Percentiles rank a stretch among this genome's conserved stretches.
phyloP scores from a whole-genome alignment of 257 asterid species.

The Ligustrum vulgare region DNA sequence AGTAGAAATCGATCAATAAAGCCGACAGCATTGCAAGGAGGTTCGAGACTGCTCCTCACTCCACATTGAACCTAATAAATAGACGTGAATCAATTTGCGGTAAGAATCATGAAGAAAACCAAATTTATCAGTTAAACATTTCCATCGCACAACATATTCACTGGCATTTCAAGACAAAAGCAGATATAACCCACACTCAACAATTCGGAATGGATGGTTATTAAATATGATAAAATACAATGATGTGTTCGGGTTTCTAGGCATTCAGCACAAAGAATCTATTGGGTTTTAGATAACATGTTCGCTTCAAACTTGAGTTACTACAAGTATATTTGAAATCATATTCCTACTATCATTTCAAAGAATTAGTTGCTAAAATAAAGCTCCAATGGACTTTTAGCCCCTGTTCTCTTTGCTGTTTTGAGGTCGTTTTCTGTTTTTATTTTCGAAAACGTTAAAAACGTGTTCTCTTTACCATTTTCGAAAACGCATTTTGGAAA shows the following conservation, averaged over 20 bases:
- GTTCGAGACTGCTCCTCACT: slow-evolving; percentile 75
- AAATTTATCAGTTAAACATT: neutral
- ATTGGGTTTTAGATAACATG: neutral
- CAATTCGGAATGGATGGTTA: neutral
- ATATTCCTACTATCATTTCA: neutral
- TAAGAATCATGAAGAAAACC: neutral
- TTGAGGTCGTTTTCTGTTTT: no score
- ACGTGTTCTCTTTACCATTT: no score
- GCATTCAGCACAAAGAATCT: neutral
- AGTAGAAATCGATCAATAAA: slow-evolving; percentile 71
- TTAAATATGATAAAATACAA: neutral
- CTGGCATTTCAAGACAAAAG: neutral
- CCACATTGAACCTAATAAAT: slow-evolving; percentile 73
- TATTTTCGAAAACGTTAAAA: no score
- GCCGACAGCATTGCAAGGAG: slow-evolving; percentile 94
- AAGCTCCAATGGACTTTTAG: neutral
- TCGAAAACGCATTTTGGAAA: no score
- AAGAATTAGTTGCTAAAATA: neutral
- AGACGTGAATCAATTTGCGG: neutral
- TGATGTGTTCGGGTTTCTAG: neutral
- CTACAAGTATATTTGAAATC: neutral
- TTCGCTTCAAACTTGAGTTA: neutral
- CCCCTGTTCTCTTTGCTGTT: no score
- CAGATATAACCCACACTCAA: neutral
- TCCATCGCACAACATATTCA: no score